Conservation (phyloP, 192 early-diverging fungal species). For the Geranomyces variabilis region DNA sequence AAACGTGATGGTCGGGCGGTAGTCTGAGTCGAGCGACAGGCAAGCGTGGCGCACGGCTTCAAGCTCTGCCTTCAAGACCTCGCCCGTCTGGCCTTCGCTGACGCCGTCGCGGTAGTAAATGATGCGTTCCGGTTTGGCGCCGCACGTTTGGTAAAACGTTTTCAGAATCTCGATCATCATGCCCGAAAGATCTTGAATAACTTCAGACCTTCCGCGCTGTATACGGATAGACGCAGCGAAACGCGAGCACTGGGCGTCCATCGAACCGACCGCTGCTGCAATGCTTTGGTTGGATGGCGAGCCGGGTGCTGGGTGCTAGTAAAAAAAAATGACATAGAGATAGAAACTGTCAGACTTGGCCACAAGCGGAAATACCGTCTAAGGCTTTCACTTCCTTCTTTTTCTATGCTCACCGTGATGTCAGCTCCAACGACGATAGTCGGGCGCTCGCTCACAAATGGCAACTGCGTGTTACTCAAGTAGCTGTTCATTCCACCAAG, state of each 20-base stretch:
- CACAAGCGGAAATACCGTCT: not conserved
- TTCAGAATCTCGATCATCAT: constrained; percentile 64
- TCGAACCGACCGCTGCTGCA: constrained; percentile 61
- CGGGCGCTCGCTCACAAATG: constrained; percentile 70
- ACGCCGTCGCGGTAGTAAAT: constrained; percentile 75
- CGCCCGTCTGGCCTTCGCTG: constrained; percentile 82
- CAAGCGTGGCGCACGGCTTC: constrained; percentile 70
- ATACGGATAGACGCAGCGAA: constrained; percentile 58
- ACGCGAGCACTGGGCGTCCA: constrained; percentile 64
- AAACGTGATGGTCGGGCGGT: constrained; percentile 82
- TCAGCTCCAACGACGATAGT: constrained; percentile 92
- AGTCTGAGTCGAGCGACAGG: constrained; percentile 61
- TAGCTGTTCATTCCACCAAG: constrained; percentile 87
- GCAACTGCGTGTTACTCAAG: constrained; percentile 60
- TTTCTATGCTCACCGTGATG: constrained; percentile 57
- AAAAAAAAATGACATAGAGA: not conserved
- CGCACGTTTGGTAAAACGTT: constrained; percentile 60
- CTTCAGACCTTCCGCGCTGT: constrained; percentile 53
- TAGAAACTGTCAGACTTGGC: not conserved
- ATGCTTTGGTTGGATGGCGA: constrained; percentile 60
- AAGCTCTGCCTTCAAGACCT: constrained; percentile 77
- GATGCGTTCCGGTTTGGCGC: constrained; percentile 61
- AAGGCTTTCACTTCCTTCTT: not conserved
- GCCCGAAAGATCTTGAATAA: constrained; percentile 52
- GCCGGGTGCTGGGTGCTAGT: constrained; percentile 55